A percentile compares a stretch with the other conserved stretches of the same genome.
Evolutionary conservation across 2,329 filamentous ascomycete genomes (phyloP).

Genomic region (Xylaria arbuscula): DNA sequence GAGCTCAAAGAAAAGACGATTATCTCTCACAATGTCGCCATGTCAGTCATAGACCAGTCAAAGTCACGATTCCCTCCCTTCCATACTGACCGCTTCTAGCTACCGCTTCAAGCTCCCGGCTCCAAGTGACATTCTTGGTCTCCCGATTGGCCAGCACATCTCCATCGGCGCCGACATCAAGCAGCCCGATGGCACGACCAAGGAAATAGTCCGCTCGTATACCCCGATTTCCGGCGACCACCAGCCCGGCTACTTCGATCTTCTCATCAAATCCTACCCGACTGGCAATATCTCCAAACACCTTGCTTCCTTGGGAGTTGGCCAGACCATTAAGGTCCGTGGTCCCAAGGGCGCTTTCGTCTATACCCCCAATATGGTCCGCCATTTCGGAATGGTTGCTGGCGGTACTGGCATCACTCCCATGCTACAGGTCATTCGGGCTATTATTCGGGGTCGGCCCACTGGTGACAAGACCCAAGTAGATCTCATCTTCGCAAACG

Average conservation of each 20-base stretch:
- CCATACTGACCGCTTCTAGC: conserved; percentile 56
- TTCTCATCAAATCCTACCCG: conserved; percentile 97
- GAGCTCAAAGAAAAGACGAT: conserved; percentile 94
- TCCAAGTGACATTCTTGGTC: conserved; percentile 83
- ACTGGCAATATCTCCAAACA: conserved; percentile 97
- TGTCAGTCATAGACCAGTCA: conserved; percentile 69
- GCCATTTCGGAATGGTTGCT: conserved; percentile 97
- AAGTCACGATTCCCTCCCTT: background rate
- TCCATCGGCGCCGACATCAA: conserved; percentile 84
- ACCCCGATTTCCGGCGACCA: conserved; percentile 92
- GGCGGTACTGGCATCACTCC: conserved; percentile 98
- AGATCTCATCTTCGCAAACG: conserved; percentile 97
- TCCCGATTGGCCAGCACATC: conserved; percentile 99
- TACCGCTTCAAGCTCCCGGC: conserved; percentile 92
- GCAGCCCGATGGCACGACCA: conserved; percentile 75
- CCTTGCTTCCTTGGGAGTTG: conserved; percentile 83
- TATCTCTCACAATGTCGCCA: conserved; percentile 97
- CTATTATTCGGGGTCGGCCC: conserved; percentile 83
- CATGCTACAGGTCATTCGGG: conserved; percentile 96
- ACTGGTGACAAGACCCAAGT: conserved; percentile 87
- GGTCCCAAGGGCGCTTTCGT: conserved; percentile 98
- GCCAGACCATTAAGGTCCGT: conserved; percentile 87
- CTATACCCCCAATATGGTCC: conserved; percentile 96
- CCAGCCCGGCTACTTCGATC: conserved; percentile 90
- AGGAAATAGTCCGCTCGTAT: conserved; percentile 91